Base-by-base conservation (phyloP, 2,329 filamentous ascomycete species). In the Pseudogymnoascus sp. region DNA sequence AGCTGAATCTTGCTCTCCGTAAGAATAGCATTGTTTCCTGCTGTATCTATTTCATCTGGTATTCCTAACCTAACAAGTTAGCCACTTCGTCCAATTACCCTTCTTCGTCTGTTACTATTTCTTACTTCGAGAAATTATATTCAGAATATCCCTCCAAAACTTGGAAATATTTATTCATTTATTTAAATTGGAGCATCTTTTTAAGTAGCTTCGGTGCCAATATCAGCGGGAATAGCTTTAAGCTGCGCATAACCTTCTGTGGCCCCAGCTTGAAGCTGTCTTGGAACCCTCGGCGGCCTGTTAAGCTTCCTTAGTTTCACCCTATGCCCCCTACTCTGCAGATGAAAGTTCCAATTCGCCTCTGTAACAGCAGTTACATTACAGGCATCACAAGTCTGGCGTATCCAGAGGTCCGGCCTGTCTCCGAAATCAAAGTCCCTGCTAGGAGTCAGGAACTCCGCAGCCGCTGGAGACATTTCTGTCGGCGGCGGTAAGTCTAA, bases 321-420 rank as follows among this genome's bases (percentile, higher is more conserved):
- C 60, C 72, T 67, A 66, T 83, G 80, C 19, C 72, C 73, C 59
- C 74, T 75, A 42, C 79, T 77, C 19, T 76, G 76, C 11, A 82
- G 65, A 67, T 83, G 81, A 53, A 67, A 70, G 62, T 76, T 67
- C 80, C 80, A 82, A 63, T 78, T 70, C 64, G 82, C 77, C 66
- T 87, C 83, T 2, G 82, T 84, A 62, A 87, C 72, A 4, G 82
- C 75, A 21, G 85, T 84, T 64, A 83, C 82, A 68, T 91, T 77
- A 71, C 95, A 99, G 0, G 86, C 68, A 2, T 91, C 86, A 70
- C 95, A 99, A 17, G 81, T 83, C 68, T 82, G 79, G 65, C 79
- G 78, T 26, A 78, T 71, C 74, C 79, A 82, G 1, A 77, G 70
- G 64, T 80, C 78, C 7, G 75, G 72, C 33, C 76, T 70, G 60